These are phyloP conservation scores for Pseudogymnoascus sp. DNA, from an alignment of 2,329 filamentous ascomycete species.

Conservation along the genomic window DNA sequence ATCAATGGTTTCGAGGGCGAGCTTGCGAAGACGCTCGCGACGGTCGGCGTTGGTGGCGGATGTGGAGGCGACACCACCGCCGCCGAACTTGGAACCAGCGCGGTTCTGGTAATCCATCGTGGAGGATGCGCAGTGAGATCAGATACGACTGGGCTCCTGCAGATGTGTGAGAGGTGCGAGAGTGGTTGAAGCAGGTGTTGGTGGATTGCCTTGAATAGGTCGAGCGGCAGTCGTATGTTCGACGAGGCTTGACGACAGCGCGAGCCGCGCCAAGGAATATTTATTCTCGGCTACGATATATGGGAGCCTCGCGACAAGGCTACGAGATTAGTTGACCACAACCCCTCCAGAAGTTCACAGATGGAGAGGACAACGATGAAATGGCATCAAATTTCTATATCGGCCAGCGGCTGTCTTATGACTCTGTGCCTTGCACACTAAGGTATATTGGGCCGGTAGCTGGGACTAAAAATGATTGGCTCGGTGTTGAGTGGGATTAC, in stretches of 20 bases:
- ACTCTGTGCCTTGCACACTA: constrained; percentile 71
- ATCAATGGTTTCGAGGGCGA: constrained; percentile 97
- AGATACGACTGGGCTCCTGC: neutral
- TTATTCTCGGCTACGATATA: neutral
- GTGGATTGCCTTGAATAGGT: neutral
- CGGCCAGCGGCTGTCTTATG: constrained; percentile 74
- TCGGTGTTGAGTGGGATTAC: constrained; percentile 97
- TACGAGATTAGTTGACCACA: neutral
- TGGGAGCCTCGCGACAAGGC: constrained; percentile 7
- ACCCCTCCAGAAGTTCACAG: neutral
- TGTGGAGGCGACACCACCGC: constrained; percentile 89
- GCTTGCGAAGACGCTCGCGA: constrained; percentile 92
- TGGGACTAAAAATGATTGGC: constrained; percentile 70
- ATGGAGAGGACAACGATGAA: constrained; percentile 8
- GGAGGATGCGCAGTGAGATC: neutral
- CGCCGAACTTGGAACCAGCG: constrained; percentile 94
- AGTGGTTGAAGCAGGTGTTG: neutral
- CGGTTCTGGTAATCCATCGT: constrained; percentile 79
- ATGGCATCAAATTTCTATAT: constrained; percentile 33
- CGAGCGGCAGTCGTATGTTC: neutral
- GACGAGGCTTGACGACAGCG: neutral
- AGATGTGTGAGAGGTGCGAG: neutral
- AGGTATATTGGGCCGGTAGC: constrained; percentile 72
- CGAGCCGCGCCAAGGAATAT: constrained; percentile 8
- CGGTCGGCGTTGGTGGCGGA: constrained; percentile 94